Evolutionary conservation across 1,284 basidiomycete species (phyloP).

Genomic region (Ganoderma lingzhi): DNA sequence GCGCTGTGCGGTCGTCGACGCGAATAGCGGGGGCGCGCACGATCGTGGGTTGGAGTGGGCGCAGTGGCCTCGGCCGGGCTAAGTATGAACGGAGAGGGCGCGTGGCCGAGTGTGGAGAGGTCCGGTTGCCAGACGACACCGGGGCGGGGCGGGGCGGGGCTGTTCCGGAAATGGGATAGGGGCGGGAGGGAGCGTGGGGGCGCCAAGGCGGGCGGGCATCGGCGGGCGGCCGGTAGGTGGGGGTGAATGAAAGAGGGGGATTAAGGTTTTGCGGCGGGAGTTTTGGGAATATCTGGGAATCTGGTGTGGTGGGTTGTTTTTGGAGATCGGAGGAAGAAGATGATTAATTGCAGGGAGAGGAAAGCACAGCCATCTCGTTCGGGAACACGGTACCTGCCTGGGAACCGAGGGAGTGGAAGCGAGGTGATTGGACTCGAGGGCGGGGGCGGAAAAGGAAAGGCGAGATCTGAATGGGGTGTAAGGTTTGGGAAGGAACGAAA

Average conservation of each 20-base stretch:
- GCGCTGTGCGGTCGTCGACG: background rate
- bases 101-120: background rate
- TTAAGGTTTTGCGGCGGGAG: constrained; percentile 25
- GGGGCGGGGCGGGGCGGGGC: background rate
- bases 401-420: constrained; percentile 30
- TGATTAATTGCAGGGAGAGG: constrained; percentile 35
- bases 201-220: background rate
- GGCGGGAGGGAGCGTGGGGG: background rate
- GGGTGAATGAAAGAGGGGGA: constrained; percentile 29
- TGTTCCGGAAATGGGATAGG: background rate
- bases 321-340: constrained; percentile 30
- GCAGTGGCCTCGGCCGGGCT: background rate
- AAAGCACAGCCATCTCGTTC: constrained; percentile 34
- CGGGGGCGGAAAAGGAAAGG: constrained; percentile 32
- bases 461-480: constrained; percentile 25
- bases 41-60: background rate
- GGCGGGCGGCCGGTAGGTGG: constrained; percentile 31
- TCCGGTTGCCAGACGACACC: background rate
- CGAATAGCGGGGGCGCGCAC: background rate
- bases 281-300: constrained; percentile 25
- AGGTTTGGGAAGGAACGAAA: constrained; percentile 28
- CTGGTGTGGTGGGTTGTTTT: constrained; percentile 23
- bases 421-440: constrained; percentile 32
- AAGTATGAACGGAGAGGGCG: background rate
- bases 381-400: constrained; percentile 32